Evolutionary conservation across 2,329 filamentous ascomycete species (phyloP).

Genomic region (Aspergillus proliferans): DNA sequence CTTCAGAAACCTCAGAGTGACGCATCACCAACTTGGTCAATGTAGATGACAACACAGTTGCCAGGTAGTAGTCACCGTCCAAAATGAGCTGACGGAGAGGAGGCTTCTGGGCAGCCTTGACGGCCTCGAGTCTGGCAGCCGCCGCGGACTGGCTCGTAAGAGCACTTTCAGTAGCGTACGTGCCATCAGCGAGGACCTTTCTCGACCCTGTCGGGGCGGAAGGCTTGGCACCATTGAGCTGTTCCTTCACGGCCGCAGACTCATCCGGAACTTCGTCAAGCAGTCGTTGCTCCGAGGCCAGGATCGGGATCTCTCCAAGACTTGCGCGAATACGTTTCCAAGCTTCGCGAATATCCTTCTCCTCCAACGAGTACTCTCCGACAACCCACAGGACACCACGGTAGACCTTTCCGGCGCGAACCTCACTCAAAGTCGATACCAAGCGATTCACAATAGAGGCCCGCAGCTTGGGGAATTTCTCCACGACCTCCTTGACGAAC

Average conservation of each 20-base stretch:
- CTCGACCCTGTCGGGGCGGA: conserved; percentile 74
- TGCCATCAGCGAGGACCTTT: conserved; percentile 91
- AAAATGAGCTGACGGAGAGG: conserved; percentile 90
- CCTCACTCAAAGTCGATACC: conserved; percentile 84
- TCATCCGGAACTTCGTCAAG: conserved; percentile 74
- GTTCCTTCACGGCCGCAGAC: conserved; percentile 58
- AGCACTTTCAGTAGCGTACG: conserved; percentile 93
- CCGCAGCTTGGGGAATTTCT: conserved; percentile 89
- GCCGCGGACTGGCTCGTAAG: conserved; percentile 87
- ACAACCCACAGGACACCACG: conserved; percentile 95
- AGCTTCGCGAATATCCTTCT: conserved; percentile 88
- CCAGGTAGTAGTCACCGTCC: conserved; percentile 94
- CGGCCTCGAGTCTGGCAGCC: conserved; percentile 86
- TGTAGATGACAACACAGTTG: conserved; percentile 89
- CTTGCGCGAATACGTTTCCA: conserved; percentile 95
- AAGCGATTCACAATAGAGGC: conserved; percentile 81
- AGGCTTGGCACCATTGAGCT: conserved; percentile 73
- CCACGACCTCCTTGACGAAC: conserved; percentile 97
- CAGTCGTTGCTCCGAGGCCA: conserved; percentile 87
- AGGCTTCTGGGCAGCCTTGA: conserved; percentile 95
- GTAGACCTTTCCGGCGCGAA: conserved; percentile 95
- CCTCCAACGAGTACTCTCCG: conserved; percentile 91
- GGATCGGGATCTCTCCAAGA: conserved; percentile 91
- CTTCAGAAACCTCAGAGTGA: conserved; percentile 84
- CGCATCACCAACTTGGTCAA: conserved; percentile 97